phyloP scores from a whole-genome alignment of 805 yeast species.

The Sugiyamaella smithiae region DNA sequence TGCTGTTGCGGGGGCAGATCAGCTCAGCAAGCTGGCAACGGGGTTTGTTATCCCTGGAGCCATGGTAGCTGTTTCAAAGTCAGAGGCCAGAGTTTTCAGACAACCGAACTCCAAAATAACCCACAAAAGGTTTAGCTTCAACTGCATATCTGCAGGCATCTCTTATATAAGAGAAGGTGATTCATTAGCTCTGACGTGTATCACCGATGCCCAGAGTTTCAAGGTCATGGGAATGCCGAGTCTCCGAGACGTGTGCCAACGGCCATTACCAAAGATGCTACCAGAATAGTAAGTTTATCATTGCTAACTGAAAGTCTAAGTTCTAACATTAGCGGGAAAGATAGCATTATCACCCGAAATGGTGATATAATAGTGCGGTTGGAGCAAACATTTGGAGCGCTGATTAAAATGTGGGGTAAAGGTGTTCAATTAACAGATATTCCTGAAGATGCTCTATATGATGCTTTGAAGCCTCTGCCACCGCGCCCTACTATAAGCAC shows the following conservation, averaged over 20 bases:
- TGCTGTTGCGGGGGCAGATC: slow-evolving; percentile 58
- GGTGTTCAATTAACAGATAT: slow-evolving; percentile 34
- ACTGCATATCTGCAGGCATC: slow-evolving; percentile 50
- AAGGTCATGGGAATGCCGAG: slow-evolving; percentile 54
- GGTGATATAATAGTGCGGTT: slow-evolving; percentile 51
- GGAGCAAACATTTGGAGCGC: slow-evolving; percentile 51
- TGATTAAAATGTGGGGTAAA: slow-evolving; percentile 50
- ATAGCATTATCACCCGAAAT: slow-evolving; percentile 41
- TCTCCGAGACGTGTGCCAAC: slow-evolving; percentile 52
- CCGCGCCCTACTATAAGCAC: slow-evolving; percentile 77
- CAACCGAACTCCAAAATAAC: slow-evolving; percentile 61
- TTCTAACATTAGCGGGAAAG: slow-evolving; percentile 32
- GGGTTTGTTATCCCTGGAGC: slow-evolving; percentile 64
- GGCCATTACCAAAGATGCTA: slow-evolving; percentile 45
- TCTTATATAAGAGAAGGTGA: slow-evolving; percentile 46
- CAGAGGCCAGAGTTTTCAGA: slow-evolving; percentile 61
- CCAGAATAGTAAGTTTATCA: slow-evolving; percentile 32
- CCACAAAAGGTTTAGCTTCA: slow-evolving; percentile 59
- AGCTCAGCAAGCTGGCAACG: slow-evolving; percentile 55
- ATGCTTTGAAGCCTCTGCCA: slow-evolving; percentile 65
- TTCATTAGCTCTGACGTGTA: slow-evolving; percentile 33
- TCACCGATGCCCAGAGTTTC: slow-evolving; percentile 25
- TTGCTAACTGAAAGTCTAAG: slow-evolving; percentile 13
- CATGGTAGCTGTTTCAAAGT: slow-evolving; percentile 51
- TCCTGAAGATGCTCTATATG: slow-evolving; percentile 59